phyloP scores from a whole-genome alignment of 2,329 filamentous ascomycete genomes.

The Microsporum canis region DNA sequence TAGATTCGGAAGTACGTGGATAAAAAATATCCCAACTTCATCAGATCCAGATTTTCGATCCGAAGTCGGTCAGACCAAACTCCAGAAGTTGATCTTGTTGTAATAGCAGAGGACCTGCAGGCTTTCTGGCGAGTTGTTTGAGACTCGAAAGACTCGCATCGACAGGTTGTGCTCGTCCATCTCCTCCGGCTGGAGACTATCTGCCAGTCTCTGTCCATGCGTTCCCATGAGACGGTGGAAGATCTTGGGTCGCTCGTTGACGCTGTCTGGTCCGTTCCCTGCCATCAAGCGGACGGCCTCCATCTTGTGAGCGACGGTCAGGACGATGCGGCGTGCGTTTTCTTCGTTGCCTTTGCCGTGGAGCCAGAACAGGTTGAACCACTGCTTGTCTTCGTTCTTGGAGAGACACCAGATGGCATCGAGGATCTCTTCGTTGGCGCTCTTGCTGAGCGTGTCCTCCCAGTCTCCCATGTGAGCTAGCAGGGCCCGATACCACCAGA shows the following conservation, averaged over 20 bases:
- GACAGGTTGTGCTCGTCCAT: background rate
- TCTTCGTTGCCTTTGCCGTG: background rate
- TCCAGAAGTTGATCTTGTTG: background rate
- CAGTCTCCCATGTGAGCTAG: background rate
- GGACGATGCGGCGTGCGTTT: background rate
- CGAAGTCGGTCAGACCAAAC: background rate
- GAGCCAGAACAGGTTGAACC: constrained; percentile 2
- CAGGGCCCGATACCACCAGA: constrained; percentile 1
- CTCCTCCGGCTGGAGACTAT: background rate
- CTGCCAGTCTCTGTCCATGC: background rate
- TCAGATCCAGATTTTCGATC: background rate
- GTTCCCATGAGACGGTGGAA: background rate
- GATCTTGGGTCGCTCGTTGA: too few species aligned
- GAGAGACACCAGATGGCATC: background rate
- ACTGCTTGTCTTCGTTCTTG: background rate
- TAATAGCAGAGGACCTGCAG: background rate
- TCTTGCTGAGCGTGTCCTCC: background rate
- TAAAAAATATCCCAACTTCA: background rate
- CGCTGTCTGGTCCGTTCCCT: too few species aligned
- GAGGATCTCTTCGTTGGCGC: background rate
- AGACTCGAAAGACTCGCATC: background rate
- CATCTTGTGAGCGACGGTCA: background rate
- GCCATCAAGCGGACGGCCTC: background rate
- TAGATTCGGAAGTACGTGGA: too few species aligned
- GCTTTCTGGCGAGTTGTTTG: background rate